Evolutionary conservation across 768 basidiomycete genomes (phyloP).

Genomic region (Mycena venus): DNA sequence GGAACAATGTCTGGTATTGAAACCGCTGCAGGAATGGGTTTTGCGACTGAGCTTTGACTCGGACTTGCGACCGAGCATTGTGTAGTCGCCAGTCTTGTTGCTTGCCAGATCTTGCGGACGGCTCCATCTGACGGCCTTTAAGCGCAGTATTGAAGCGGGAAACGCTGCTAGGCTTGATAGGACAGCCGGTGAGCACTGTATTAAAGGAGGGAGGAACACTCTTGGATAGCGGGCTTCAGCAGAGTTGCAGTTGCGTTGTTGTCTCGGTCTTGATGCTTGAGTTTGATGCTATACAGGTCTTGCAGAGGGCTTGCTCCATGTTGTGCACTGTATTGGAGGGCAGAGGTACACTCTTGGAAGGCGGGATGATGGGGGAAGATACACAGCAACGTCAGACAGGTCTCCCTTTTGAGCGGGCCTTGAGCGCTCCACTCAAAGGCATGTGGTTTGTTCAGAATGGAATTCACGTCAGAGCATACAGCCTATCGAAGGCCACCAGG

Average conservation of each 20-base stretch:
- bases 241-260: neutral
- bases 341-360: neutral
- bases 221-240: neutral
- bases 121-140: neutral
- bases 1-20: neutral
- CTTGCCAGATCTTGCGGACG: neutral
- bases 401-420: no score
- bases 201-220: neutral
- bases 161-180: neutral
- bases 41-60: neutral
- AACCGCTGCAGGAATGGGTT: neutral
- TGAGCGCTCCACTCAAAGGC: no score
- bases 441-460: neutral
- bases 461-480: neutral
- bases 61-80: neutral
- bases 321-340: neutral
- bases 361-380: neutral
- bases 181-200: neutral
- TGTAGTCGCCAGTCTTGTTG: neutral
- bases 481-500: no score
- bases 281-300: neutral
- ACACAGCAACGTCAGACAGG: neutral
- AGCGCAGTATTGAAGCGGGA: no score
- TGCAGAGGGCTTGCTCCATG: neutral
- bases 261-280: neutral